Conservation (phyloP, 176 grass and related monocot genomes). For the Tillandsia fasciculata region DNA sequence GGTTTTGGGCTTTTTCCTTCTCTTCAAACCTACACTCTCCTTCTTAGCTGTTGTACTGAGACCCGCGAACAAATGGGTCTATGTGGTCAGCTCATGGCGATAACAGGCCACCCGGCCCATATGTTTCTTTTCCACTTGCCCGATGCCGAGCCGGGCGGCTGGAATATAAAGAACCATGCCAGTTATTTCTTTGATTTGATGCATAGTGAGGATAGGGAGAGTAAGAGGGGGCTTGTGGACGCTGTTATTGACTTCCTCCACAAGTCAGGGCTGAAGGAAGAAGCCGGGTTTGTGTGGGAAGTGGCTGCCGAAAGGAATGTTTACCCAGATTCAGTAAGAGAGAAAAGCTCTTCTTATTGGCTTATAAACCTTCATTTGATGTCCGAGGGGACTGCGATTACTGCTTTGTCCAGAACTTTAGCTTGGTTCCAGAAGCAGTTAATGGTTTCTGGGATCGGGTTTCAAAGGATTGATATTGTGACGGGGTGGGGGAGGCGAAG, state of each 20-base stretch:
- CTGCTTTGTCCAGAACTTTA: conserved; percentile 68
- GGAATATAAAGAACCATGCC: conserved; percentile 60
- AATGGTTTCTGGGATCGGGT: conserved; percentile 33
- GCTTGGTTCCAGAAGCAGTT: conserved; percentile 86
- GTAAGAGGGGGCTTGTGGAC: conserved; percentile 85
- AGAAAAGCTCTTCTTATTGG: conserved; percentile 73
- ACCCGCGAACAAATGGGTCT: conserved; percentile 36
- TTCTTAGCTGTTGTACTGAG: conserved; percentile 76
- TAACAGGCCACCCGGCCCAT: conserved; percentile 81
- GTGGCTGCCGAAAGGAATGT: conserved; percentile 78
- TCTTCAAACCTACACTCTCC: conserved; percentile 85
- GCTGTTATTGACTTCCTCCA: conserved; percentile 88
- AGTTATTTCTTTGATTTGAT: conserved; percentile 74
- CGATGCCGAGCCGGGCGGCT: conserved; percentile 68
- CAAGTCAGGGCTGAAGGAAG: conserved; percentile 85
- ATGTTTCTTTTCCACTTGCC: conserved; percentile 75
- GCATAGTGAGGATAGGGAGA: conserved; percentile 92
- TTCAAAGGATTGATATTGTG: conserved; percentile 73
- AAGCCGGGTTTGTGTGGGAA: conserved; percentile 91
- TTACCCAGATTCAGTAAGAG: conserved; percentile 78
- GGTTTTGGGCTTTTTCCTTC: conserved; percentile 61
- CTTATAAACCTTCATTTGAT: conserved; percentile 88
- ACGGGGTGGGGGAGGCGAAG: conserved; percentile 93
- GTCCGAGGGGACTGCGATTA: conserved; percentile 89
- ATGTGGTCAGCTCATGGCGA: conserved; percentile 77